A percentile compares a stretch with the other conserved stretches of the same genome.
Evolutionary conservation across 2,329 filamentous ascomycete species (phyloP).

Genomic region (Aspergillus ruber): DNA sequence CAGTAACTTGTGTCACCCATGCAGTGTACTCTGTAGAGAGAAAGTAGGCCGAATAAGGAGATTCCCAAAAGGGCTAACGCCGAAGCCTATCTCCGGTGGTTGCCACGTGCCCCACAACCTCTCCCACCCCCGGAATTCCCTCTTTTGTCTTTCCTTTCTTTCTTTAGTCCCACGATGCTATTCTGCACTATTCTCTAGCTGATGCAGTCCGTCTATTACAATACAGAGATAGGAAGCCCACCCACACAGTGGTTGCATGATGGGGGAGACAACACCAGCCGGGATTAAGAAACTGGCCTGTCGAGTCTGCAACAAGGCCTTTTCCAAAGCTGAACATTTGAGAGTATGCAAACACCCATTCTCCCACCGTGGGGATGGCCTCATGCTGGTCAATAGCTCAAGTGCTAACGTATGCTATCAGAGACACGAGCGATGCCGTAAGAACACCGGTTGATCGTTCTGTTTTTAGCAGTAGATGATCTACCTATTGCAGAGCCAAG

Average conservation of each 20-base stretch:
- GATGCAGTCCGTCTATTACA: too few relatives aligned
- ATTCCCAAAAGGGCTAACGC: not conserved
- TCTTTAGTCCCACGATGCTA: not conserved
- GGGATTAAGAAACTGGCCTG: slow-evolving; percentile 29
- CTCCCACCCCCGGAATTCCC: slow-evolving; percentile 9
- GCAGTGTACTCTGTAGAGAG: not conserved
- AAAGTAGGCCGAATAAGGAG: not conserved
- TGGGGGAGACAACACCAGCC: slow-evolving; percentile 6
- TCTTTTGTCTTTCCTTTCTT: not conserved
- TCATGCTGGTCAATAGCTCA: slow-evolving; percentile 6
- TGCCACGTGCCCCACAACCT: slow-evolving; percentile 19
- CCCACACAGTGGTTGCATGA: slow-evolving; percentile 3
- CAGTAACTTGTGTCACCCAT: not conserved
- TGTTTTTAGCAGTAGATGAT: not conserved
- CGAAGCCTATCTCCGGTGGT: slow-evolving; percentile 2
- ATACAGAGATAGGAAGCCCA: too few relatives aligned
- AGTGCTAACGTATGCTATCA: slow-evolving; percentile 10
- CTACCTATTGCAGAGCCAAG: slow-evolving; percentile 1
- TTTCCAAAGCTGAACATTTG: slow-evolving; percentile 38
- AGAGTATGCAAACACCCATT: slow-evolving; percentile 19
- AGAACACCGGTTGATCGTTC: slow-evolving; percentile 11
- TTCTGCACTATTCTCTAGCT: too few relatives aligned
- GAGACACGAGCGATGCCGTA: slow-evolving; percentile 42
- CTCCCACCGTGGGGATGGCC: slow-evolving; percentile 10
- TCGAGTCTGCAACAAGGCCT: slow-evolving; percentile 35